A percentile compares a stretch with the other conserved stretches of the same genome.
These are phyloP conservation scores for Tuber melanosporum DNA, from an alignment of 495 filamentous ascomycete species.

Conservation along the genomic window DNA sequence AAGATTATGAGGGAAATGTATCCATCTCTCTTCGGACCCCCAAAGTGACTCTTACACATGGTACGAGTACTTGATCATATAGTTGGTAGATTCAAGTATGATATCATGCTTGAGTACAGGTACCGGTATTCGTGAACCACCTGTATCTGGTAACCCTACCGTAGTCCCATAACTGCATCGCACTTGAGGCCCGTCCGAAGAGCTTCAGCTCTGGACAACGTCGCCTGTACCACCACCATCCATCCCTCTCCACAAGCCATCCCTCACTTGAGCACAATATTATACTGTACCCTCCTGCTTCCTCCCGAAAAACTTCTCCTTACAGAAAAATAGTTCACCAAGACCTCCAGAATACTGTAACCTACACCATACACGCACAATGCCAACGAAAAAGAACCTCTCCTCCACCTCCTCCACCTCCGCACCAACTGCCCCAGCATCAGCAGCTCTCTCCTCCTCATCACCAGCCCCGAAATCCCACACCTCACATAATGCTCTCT, in stretches of 20 bases:
- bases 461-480: constrained; percentile 12
- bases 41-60: neutral
- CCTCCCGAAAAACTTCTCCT: neutral
- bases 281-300: too few relatives aligned
- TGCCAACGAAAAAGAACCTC: constrained; percentile 33
- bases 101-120: neutral
- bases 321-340: neutral
- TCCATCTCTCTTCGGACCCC: neutral
- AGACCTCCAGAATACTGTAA: constrained; percentile 8
- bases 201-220: constrained; percentile 31
- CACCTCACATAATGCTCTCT: constrained; percentile 10
- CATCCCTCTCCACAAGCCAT: neutral
- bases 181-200: neutral
- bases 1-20: neutral
- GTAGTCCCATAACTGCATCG: too few relatives aligned
- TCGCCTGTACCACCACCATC: constrained; percentile 30
- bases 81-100: neutral
- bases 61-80: neutral
- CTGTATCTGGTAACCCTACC: constrained; percentile 4
- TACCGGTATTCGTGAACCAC: constrained; percentile 8
- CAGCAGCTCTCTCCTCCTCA: neutral
- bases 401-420: constrained; percentile 11
- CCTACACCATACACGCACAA: constrained; percentile 14
- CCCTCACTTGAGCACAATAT: neutral
- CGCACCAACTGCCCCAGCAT: constrained; percentile 10